Percentiles rank a stretch among this genome's conserved stretches.
These are phyloP conservation scores for Neocucurbitaria cava DNA, from an alignment of 2,329 filamentous ascomycete genomes.

Conservation along the genomic window DNA sequence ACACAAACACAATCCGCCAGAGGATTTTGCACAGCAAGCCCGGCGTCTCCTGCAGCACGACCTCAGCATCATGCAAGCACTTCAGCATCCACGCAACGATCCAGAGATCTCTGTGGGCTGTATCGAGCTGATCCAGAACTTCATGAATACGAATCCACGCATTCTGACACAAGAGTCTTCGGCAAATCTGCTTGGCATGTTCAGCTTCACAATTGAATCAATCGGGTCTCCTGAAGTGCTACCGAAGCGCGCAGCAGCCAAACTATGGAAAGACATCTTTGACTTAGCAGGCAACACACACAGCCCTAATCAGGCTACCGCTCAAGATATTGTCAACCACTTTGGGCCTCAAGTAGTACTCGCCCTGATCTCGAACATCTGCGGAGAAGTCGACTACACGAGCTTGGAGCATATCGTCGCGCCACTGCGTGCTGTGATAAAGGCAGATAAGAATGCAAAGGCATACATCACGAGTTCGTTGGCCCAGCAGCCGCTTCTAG, in stretches of 20 bases:
- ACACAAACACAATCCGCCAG: conserved; percentile 56
- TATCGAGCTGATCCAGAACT: conserved; percentile 73
- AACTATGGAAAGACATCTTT: conserved; percentile 68
- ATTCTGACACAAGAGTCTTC: conserved; percentile 67
- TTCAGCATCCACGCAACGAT: conserved; percentile 70
- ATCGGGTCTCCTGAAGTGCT: conserved; percentile 75
- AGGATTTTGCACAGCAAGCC: conserved; percentile 34
- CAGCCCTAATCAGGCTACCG: conserved; percentile 35
- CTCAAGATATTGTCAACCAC: conserved; percentile 45
- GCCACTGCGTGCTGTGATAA: conserved; percentile 43
- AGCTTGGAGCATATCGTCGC: conserved; percentile 42
- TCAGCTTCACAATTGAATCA: conserved; percentile 74
- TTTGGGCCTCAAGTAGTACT: conserved; percentile 41
- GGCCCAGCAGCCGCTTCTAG: conserved; percentile 37
- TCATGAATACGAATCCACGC: conserved; percentile 67
- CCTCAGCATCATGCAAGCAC: conserved; percentile 65
- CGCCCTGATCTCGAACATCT: conserved; percentile 43
- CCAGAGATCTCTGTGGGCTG: conserved; percentile 75
- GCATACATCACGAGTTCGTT: conserved; percentile 41
- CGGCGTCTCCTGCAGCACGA: conserved; percentile 64
- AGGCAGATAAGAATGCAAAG: conserved; percentile 39
- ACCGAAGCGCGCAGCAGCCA: conserved; percentile 74
- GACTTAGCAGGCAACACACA: conserved; percentile 39
- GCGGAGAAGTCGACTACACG: conserved; percentile 45
- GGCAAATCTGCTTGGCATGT: conserved; percentile 68